Percentiles rank a stretch among this genome's conserved stretches.
These are phyloP conservation scores for Penicillium olsonii DNA, from an alignment of 2,329 filamentous ascomycete species.

Conservation along the genomic window DNA sequence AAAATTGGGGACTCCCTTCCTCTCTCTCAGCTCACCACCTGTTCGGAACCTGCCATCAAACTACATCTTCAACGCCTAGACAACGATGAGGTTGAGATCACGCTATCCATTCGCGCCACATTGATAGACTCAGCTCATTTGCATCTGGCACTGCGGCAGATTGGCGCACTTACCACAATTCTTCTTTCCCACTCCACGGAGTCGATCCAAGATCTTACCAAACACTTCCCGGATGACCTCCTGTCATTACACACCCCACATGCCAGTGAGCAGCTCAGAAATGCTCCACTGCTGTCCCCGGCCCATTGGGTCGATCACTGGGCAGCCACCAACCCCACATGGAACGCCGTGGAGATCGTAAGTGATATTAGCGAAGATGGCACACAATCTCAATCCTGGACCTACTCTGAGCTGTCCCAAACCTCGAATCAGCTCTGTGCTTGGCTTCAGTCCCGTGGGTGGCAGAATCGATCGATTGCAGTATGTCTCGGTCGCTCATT, in stretches of 20 bases:
- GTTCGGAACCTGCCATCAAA: background rate
- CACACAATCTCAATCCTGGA: background rate
- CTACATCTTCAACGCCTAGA: background rate
- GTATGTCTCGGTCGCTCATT: conserved; percentile 9
- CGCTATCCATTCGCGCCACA: background rate
- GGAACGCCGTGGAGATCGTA: conserved; percentile 4
- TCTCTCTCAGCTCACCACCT: background rate
- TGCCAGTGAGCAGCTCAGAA: background rate
- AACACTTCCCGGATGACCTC: background rate
- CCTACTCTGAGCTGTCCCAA: conserved; percentile 1
- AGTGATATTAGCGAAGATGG: background rate
- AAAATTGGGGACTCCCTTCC: background rate
- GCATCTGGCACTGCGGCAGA: background rate
- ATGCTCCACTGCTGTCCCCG: background rate
- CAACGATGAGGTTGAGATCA: background rate
- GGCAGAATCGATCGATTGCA: conserved; percentile 1
- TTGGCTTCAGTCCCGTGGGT: background rate
- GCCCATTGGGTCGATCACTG: conserved; percentile 7
- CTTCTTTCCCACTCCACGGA: background rate
- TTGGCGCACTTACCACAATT: background rate
- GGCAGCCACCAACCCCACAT: conserved; percentile 1
- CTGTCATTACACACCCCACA: background rate
- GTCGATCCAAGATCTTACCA: background rate
- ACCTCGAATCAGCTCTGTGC: background rate
- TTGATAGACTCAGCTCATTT: background rate